phyloP scores from a whole-genome alignment of 371 early-diverging fungal species.

The Mortierella sp. region DNA sequence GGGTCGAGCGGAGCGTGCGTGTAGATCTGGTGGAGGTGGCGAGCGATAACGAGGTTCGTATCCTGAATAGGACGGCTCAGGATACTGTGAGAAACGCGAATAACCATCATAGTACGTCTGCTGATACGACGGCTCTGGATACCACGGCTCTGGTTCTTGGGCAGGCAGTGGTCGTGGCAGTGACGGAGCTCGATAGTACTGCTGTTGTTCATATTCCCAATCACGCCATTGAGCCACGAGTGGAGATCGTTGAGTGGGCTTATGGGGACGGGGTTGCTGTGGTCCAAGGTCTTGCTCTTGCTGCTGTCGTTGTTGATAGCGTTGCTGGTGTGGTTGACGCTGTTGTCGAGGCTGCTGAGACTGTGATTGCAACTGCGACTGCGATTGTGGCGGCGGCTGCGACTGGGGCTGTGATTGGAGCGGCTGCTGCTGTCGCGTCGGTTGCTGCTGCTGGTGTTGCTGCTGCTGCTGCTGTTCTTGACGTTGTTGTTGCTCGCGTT shows the following conservation, averaged over 20 bases:
- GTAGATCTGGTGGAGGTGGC: conserved; percentile 7
- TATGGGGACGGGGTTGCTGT: too few relatives aligned
- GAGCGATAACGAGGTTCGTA: conserved; percentile 13
- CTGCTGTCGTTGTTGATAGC: too few relatives aligned
- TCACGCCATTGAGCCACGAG: too few relatives aligned
- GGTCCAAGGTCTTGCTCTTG: too few relatives aligned
- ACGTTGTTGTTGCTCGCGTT: conserved; percentile 10
- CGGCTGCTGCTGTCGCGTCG: too few relatives aligned
- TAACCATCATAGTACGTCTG: conserved; percentile 8
- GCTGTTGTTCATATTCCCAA: too few relatives aligned
- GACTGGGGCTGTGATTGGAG: neutral
- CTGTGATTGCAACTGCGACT: too few relatives aligned
- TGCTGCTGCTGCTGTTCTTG: conserved; percentile 2
- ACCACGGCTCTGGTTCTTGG: neutral
- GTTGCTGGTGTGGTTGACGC: too few relatives aligned
- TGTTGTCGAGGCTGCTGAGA: too few relatives aligned
- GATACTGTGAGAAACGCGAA: conserved; percentile 5
- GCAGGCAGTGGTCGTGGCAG: too few relatives aligned
- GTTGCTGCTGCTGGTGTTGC: neutral
- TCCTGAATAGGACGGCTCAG: neutral
- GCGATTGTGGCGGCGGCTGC: too few relatives aligned
- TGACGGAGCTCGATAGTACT: neutral
- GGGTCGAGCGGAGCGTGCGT: neutral
- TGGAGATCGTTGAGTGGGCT: too few relatives aligned
- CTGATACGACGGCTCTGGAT: neutral